These are phyloP conservation scores for Phytophthora syringae DNA, from an alignment of 352 stramenopile species.

Conservation along the genomic window DNA sequence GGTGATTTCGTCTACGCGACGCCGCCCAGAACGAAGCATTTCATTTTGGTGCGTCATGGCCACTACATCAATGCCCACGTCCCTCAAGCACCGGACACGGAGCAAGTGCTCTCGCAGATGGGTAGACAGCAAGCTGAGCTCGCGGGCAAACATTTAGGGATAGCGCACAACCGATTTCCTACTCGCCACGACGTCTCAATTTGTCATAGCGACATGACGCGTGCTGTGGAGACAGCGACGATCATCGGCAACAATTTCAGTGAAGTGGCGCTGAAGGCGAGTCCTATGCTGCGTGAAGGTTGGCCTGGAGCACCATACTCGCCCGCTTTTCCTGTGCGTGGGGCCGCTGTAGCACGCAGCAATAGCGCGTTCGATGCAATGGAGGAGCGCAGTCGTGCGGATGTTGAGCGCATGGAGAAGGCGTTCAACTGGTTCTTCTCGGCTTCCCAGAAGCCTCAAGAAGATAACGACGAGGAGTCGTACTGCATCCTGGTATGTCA, in stretches of 20 bases:
- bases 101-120: conserved; percentile 86
- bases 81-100: conserved; percentile 55
- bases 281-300: conserved; percentile 69
- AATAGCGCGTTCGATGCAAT: conserved; percentile 28
- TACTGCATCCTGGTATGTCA: conserved; percentile 84
- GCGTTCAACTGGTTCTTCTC: conserved; percentile 66
- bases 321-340: conserved; percentile 27
- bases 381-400: conserved; percentile 45
- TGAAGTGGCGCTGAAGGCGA: conserved; percentile 46
- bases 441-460: conserved; percentile 18
- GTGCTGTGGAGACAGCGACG: conserved; percentile 73
- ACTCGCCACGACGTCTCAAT: conserved; percentile 68
- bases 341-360: conserved; percentile 21
- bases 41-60: conserved; percentile 80
- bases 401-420: conserved; percentile 67
- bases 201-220: conserved; percentile 78
- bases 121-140: conserved; percentile 73
- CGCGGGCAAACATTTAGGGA: conserved; percentile 72
- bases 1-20: conserved; percentile 60
- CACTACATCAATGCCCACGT: conserved; percentile 85
- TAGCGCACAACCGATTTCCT: conserved; percentile 57
- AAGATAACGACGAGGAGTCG: conserved; percentile 56
- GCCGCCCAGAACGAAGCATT: conserved; percentile 68
- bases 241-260: conserved; percentile 66
- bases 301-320: conserved; percentile 79